Evolutionary conservation across 179 eudicot species (phyloP).

Genomic region (Beta corolliflora): DNA sequence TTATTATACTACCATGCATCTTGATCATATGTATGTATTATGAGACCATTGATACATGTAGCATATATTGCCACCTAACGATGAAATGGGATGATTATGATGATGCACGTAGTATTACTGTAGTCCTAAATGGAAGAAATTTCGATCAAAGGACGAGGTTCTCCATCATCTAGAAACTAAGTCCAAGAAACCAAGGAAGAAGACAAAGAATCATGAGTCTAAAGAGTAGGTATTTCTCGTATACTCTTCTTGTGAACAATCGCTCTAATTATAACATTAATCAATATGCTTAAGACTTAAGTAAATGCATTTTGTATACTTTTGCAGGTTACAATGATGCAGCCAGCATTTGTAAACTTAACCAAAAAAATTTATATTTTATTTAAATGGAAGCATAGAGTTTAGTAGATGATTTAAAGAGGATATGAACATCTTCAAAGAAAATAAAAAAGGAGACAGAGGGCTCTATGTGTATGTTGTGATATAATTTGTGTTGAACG

Average conservation of each 20-base stretch:
- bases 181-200: conserved; percentile 15
- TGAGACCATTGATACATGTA: no score
- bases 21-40: no score
- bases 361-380: no score
- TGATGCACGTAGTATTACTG: neutral
- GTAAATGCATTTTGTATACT: neutral
- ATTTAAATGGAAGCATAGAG: no score
- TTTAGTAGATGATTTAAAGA: no score
- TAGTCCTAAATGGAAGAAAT: conserved; percentile 23
- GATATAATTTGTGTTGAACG: no score
- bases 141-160: conserved; percentile 22
- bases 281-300: neutral
- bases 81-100: neutral
- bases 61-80: neutral
- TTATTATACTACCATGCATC: no score
- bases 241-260: neutral
- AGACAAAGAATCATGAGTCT: neutral
- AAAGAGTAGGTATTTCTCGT: neutral
- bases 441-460: no score
- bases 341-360: neutral
- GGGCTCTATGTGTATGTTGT: no score
- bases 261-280: neutral
- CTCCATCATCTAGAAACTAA: neutral
- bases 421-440: no score
- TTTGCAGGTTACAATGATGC: conserved; percentile 12